Evolutionary conservation across 2,329 filamentous ascomycete genomes (phyloP), one percentile per base, ranked within the genome.

Genomic region (Emmonsia crescens): DNA sequence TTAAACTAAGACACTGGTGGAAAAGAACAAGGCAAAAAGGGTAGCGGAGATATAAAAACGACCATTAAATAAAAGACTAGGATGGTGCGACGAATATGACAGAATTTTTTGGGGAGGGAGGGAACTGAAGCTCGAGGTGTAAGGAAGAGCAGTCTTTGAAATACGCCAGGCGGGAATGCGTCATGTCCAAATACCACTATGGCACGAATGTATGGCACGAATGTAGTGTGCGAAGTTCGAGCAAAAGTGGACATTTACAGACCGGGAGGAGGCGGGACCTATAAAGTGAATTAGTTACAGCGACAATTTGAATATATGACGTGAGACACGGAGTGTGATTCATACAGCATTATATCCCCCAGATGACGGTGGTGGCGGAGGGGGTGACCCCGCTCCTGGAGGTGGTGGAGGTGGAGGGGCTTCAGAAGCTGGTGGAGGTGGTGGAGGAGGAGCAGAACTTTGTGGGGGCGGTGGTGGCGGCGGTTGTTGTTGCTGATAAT

Each of bases 271-370:
- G 80, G 80, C 46, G 80, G 80, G 31, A 81, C 78, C 78, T 80
- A 63, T 58, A 14, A 46, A 44, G 14, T 12, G 4, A 27, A 46
- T 42, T 29, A 57, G 36, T 44, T 44, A 44, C 16, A 29, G 12
- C 9, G 36, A 57, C 6, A 16, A 29, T 3, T 14, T 21, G 6
- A 27, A 3, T 5, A 38, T 40, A n/a, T 27, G 38, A 16, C 19
- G n/a, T 21, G 14, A 19, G 12, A 21, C 10, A 16, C 48, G 12
- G 5, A 2, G 19, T 3, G 8, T 10, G 16, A 31, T 24, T 40
- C 84, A 68, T 82, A 88, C 87, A 68, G 85, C 80, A 67, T 82
- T 85, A 71, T 89, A 91, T 56, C 72, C 78, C 57, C 81, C 81
- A n/a, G 80, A 78, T 14, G 82, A 78, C 33, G 81, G 81, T 40